Conservation (phyloP, 805 yeast species). For the Ogataea ramenticola region DNA sequence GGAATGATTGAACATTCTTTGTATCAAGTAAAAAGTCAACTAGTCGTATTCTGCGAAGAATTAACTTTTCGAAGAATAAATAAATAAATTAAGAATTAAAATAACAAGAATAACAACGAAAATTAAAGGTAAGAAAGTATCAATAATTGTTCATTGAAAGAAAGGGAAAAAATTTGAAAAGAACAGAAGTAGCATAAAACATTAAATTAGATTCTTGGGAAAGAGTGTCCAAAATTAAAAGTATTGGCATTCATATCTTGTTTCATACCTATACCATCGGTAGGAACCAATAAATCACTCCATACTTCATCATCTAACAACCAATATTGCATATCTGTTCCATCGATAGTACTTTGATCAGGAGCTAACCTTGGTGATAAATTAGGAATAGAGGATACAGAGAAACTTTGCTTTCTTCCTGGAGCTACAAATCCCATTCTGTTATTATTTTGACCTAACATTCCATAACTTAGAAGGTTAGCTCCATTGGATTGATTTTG, state of each 20-base stretch:
- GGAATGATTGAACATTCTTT: no score
- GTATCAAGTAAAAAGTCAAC: no score
- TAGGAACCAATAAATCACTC: conserved; percentile 43
- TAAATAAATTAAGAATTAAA: not conserved
- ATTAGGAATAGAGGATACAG: not conserved
- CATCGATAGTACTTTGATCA: conserved; percentile 10
- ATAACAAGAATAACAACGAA: no score
- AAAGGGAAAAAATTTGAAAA: no score
- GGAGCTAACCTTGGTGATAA: not conserved
- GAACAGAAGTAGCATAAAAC: not conserved
- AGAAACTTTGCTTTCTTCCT: not conserved
- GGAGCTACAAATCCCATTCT: not conserved
- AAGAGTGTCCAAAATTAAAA: not conserved
- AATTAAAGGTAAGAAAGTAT: no score
- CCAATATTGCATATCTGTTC: conserved; percentile 41
- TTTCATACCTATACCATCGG: not conserved
- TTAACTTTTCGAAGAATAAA: no score
- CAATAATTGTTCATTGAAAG: no score
- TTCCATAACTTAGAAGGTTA: not conserved
- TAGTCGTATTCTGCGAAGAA: no score
- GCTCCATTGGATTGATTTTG: no score
- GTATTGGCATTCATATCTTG: not conserved
- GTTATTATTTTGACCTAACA: not conserved
- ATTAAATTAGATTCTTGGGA: not conserved
- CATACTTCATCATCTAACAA: conserved; percentile 66